Base-by-base conservation (phyloP, 768 basidiomycete genomes). In the Podaxis mareebaensis region DNA sequence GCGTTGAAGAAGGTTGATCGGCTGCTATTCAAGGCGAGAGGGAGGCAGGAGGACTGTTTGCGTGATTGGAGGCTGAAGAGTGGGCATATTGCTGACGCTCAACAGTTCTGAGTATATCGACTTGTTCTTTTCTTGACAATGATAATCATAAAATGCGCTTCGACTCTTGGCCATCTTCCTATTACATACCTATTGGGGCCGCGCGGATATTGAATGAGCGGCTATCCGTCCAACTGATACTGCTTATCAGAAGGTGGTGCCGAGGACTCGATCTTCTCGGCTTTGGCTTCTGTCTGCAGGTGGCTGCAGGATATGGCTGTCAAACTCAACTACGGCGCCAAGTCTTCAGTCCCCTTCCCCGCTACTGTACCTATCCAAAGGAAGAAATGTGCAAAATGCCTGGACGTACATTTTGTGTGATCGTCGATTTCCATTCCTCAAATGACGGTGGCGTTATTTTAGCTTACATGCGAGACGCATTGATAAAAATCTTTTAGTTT, bases 1-100 rank as follows among this genome's bases (percentile, higher is more conserved):
- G 67, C 74, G 7, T 65, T 76, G 57, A 70, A 67, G 55, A 76
- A 70, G 51, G 64, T 76, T 3, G 74, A 75, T 36, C 70, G 67
- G 56, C 67, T 70, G 4, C 39, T 74, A 12, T 67, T 64, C 28
- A 52, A 36, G 40, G 52, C 33, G 17, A 46, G 28, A 17, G 54
- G 60, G 30, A 26, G 36, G 10, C 36, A 4, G 3, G 42, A 44
- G 30, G 33, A 17, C 20, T 54, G 61, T 44, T 48, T 61, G 17
- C 53, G 33, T 13, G 28, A 44, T 36, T 61, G 61, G 61, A 61
- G 61, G 13, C 11, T 54, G 28, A 55, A 36, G 53, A 62, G 61
- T 46, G 53, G 61, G 6, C 53, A 62, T 54, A 38, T 62, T 10
- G 17, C 36, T 24, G 51, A 40, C 11, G 40, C 53, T 30, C n/a